Conservation (phyloP, 2,329 filamentous ascomycete species). For the Fusarium xyrophilum region DNA sequence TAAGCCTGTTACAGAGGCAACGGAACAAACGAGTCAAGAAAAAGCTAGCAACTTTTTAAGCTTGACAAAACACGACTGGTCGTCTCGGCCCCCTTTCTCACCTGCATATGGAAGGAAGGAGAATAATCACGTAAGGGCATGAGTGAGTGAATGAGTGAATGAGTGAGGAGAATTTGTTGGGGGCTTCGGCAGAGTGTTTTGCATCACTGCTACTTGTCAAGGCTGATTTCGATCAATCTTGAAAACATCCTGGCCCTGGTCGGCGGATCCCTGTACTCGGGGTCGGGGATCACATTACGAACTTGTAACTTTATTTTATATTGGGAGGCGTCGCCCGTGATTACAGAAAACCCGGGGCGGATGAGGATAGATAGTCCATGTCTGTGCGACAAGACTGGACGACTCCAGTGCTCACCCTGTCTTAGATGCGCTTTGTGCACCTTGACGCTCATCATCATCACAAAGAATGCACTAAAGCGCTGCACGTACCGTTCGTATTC, state of each 20-base stretch:
- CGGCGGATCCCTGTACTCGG: conserved; percentile 11
- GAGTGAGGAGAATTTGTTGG: background rate
- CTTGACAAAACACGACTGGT: conserved; percentile 3
- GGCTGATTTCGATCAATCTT: conserved; percentile 12
- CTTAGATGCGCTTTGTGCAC: conserved; percentile 5
- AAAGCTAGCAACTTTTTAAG: background rate
- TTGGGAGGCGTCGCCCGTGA: conserved; percentile 18
- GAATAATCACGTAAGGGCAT: background rate
- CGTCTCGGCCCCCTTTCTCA: background rate
- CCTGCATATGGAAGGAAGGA: background rate
- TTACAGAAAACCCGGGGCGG: conserved; percentile 12
- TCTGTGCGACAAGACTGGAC: conserved; percentile 20
- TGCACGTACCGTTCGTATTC: background rate
- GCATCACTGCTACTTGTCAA: conserved; percentile 12
- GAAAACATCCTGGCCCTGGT: background rate
- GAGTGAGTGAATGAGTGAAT: background rate
- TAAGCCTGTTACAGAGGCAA: conserved; percentile 15
- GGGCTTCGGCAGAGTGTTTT: conserved; percentile 1
- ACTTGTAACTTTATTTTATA: conserved; percentile 25
- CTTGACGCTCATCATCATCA: background rate
- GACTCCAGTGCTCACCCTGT: background rate
- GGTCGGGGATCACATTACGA: conserved; percentile 21
- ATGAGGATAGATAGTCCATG: background rate
- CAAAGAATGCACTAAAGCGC: background rate
- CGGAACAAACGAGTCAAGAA: conserved; percentile 18